Conservation (phyloP, 768 basidiomycete genomes). For the Boletus coccyginus region DNA sequence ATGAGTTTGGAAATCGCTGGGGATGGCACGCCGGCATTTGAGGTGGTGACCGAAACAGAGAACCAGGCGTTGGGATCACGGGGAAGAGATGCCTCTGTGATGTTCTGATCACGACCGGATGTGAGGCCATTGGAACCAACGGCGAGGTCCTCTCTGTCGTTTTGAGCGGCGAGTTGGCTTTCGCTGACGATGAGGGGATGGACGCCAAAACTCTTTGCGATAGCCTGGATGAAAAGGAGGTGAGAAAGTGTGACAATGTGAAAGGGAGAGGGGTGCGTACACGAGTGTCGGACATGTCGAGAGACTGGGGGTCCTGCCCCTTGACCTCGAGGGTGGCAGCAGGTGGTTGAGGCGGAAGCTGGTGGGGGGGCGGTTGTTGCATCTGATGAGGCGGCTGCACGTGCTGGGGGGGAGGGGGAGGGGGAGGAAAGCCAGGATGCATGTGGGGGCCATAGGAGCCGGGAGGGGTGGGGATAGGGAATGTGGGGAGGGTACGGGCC, state of each 20-base stretch:
- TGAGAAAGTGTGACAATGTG: slow-evolving; percentile 2
- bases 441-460: slow-evolving; percentile 54
- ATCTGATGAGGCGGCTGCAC: slow-evolving; percentile 40
- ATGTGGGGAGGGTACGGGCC: slow-evolving; percentile 43
- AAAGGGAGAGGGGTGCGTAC: slow-evolving; percentile 27
- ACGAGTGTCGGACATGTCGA: slow-evolving; percentile 74
- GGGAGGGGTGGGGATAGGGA: slow-evolving; percentile 37
- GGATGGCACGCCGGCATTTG: slow-evolving; percentile 30
- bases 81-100: slow-evolving; percentile 52
- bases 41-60: slow-evolving; percentile 49
- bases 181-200: slow-evolving; percentile 66
- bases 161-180: slow-evolving; percentile 48
- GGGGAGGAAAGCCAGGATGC: slow-evolving; percentile 62
- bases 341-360: too few relatives aligned
- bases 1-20: slow-evolving; percentile 31
- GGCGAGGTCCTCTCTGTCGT: slow-evolving; percentile 71
- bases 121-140: slow-evolving; percentile 70
- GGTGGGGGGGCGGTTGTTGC: slow-evolving; percentile 25
- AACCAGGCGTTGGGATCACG: slow-evolving; percentile 65
- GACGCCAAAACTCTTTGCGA: slow-evolving; percentile 80
- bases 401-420: slow-evolving; percentile 42
- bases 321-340: slow-evolving; percentile 42
- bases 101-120: slow-evolving; percentile 64
- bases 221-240: slow-evolving; percentile 39
- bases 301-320: slow-evolving; percentile 75